Evolutionary conservation across 1,284 basidiomycete species (phyloP), one percentile per base, ranked within the genome.

Genomic region (Cutaneotrichosporon arboriforme): DNA sequence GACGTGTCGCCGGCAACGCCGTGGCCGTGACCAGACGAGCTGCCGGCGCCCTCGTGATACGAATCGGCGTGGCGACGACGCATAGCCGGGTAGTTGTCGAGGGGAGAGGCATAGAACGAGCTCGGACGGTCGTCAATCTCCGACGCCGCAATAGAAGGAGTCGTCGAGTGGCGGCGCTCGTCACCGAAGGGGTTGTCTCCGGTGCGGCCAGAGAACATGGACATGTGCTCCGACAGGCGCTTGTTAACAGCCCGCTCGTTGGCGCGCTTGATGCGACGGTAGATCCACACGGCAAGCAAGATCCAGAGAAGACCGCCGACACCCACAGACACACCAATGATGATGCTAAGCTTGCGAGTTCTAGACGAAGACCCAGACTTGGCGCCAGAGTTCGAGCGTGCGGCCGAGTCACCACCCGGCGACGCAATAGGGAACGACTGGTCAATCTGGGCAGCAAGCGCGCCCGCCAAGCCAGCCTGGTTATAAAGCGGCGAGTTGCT

Each of bases 301-400:
- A 76, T 56, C 75, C 74, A 77, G 14, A 76, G 59, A 13, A 57
- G 36, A 37, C 72, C 72, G 26, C 74, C 75, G 18, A 76, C 54
- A 40, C 65, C 66, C 21, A 77, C 75, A 42, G 73, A 75, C 13
- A 76, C 73, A 23, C 74, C 75, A 48, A 76, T 76, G 52, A 75
- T 75, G 54, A 73, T 72, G 58, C 74, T 68, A 46, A 68, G 43
- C 50, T 66, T 71, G 18, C 65, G 62, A 17, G 58, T 66, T 10
- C 26, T 31, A 47, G 45, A 52, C n/a, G 46, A 48, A 20, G 31
- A 21, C 4, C 4, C 17, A 1, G 39, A 15, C 7, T 18, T 39
- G 2, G 46, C 34, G 14, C 23, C 10, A 15, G 37, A 2, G 23
- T 43, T 35, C 13, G 39, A 34, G 8, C 39, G 18, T 10, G 37